These are phyloP conservation scores for Fusarium lateritium DNA, from an alignment of 2,329 filamentous ascomycete species.

Conservation along the genomic window DNA sequence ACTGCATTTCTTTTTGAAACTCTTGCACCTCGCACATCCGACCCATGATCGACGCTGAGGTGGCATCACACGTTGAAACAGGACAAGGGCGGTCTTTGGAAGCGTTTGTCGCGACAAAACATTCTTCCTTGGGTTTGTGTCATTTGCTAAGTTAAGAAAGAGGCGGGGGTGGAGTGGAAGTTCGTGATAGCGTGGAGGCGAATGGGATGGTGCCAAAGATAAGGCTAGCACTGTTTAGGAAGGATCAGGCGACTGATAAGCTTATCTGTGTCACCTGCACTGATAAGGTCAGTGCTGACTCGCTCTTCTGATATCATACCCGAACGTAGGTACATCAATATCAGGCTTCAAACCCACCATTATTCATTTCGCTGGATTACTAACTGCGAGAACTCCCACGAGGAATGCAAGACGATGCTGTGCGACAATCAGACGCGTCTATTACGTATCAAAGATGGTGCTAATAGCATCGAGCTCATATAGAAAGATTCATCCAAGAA, in stretches of 20 bases:
- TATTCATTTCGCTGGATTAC: no score
- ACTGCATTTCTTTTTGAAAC: constrained; percentile 44
- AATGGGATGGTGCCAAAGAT: constrained; percentile 8
- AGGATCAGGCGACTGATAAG: constrained; percentile 25
- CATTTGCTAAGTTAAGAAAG: neutral
- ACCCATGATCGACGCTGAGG: constrained; percentile 44
- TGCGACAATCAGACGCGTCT: no score
- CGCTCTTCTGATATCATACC: neutral
- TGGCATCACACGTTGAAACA: constrained; percentile 27
- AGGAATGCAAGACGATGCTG: no score
- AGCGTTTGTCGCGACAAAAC: constrained; percentile 7
- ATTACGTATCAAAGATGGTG: no score
- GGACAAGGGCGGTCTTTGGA: neutral
- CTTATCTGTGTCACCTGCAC: constrained; percentile 19
- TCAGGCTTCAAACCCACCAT: no score
- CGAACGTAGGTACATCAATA: no score
- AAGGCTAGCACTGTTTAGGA: neutral
- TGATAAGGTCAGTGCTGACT: neutral
- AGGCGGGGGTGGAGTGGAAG: constrained; percentile 22
- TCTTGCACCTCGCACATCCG: constrained; percentile 40
- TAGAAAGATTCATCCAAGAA: neutral
- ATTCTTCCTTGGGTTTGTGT: constrained; percentile 28
- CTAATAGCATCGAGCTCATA: neutral
- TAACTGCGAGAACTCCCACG: no score
- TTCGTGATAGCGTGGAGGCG: constrained; percentile 16